A percentile compares a stretch with the other conserved stretches of the same genome.
phyloP scores from a whole-genome alignment of 139 green algal species.

The Bryopsis sp. region DNA sequence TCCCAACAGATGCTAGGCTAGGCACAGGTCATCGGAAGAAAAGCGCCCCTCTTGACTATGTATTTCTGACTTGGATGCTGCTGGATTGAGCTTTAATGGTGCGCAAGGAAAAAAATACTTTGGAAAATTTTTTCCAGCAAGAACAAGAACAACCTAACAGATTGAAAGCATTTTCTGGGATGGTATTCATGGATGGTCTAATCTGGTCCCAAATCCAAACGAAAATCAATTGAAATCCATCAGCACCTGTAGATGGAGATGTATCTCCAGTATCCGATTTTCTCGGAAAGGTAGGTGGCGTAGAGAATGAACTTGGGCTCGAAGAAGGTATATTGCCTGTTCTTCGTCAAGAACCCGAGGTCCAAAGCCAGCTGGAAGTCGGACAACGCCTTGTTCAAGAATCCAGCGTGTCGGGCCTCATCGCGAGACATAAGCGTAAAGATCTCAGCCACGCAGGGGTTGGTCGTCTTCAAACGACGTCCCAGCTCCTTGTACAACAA shows the following conservation, averaged over 20 bases:
- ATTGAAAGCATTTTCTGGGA: too few species aligned
- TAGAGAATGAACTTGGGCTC: slow-evolving; percentile 99
- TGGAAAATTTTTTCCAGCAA: too few species aligned
- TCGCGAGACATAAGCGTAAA: slow-evolving; percentile 98
- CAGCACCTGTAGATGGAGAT: slow-evolving; percentile 92
- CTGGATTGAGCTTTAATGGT: too few species aligned
- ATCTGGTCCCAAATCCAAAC: too few species aligned
- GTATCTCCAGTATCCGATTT: slow-evolving; percentile 99
- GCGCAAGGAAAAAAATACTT: too few species aligned
- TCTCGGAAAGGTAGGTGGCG: slow-evolving; percentile 95
- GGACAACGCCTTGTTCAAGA: slow-evolving; percentile 95
- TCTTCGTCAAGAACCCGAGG: slow-evolving; percentile 99
- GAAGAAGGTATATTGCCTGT: slow-evolving; percentile 84
- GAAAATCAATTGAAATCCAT: too few species aligned
- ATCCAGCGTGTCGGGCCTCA: slow-evolving; percentile 96
- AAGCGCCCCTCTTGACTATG: too few species aligned
- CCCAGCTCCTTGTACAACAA: slow-evolving; percentile 99
- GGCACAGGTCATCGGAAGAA: too few species aligned
- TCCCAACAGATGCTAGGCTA: neutral
- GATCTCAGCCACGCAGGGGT: slow-evolving; percentile 84
- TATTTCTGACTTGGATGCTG: too few species aligned
- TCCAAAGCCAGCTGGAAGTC: slow-evolving; percentile 96
- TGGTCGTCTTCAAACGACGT: slow-evolving; percentile 87
- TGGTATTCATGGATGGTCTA: too few species aligned
- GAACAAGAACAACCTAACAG: too few species aligned